Base-by-base conservation (phyloP, 2,329 filamentous ascomycete genomes). In the Colletotrichum paranaense region DNA sequence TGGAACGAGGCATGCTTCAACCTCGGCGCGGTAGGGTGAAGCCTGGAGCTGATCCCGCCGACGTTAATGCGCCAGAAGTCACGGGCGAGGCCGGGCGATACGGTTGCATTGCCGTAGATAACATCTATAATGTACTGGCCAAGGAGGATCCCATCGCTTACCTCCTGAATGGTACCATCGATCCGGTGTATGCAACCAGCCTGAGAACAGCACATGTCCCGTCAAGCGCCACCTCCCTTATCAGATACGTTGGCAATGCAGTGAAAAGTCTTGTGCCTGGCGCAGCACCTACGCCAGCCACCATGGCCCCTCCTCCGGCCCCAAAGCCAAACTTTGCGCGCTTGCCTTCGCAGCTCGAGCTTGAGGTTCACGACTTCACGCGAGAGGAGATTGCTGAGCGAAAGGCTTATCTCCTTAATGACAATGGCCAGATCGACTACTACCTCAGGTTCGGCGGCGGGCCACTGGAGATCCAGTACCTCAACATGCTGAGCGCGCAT, bases 401-500 rank as follows among this genome's bases (percentile, higher is more conserved):
- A 80, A 92, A 96, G 77, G 95, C 95, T 76, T 92, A 92, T 74
- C 82, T 98, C 8, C 89, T 99, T 4, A 99, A 99, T 77, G 97
- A 99, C 78, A 98, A 98, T 76, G 96, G 95, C 0, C 97, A 99
- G 83, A 92, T 99, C 53, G 97, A 99, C 81, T 99, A 91, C 82
- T 97, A 93, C 78, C 85, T 99, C 62, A 91, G 91, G 62, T 95
- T 94, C 8, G 94, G 95, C 0, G 93, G 94, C 1, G 97, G 97
- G 0, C 93, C 95, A 4, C 86, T 99, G 46, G 97, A 98, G 82
- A 95, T 98, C 28, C 95, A 98, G 83, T 99, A 99, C 80, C 84
- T 98, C 46, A 98, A 97, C 77, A 99, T 99, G 97, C 85, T 99
- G 67, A 94, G 95, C 70, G 97, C 97, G 9, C 97, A 99, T 82